Base-by-base conservation (phyloP, 78 protist genomes). In the Dictyostelium firmibasis region DNA sequence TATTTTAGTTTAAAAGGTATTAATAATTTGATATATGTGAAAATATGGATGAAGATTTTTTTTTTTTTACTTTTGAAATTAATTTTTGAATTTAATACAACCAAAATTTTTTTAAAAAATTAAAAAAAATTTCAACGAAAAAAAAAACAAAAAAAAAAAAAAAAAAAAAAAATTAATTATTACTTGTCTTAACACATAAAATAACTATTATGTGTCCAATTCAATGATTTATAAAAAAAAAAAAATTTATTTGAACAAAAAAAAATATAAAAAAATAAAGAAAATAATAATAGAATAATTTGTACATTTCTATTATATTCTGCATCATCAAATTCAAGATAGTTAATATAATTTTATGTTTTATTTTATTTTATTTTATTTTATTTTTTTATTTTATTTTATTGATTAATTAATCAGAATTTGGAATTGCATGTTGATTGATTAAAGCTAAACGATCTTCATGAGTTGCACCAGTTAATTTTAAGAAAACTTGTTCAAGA, bases 401-500 rank as follows among this genome's bases (percentile, higher is more conserved):
- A 57, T 38, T 4, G 43, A 4, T 38, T 4, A 38, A 38, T 4
- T 38, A 4, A 38, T 16, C 62, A 20, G 67, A 57, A 57, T 20
- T 57, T 16, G 67, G n/a, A 20, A 57, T 57, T 20, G 67, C 7
- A 10, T 67, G 75, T 67, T 67, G 38, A 11, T 67, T 67, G 27
- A 27, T 67, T 64, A 67, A 67, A 11, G 3, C 36, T 6, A 89
- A 8, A 38, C 87, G 43, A 43, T 41, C 83, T 20, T 36, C 75
- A 29, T 89, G 60, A 38, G 31, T 47, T 29, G 87, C 18, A 29
- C 81, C 84, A 5, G 94, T 81, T n/a, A 89, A 38, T 69, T 89
- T 89, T 29, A 89, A 41, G 74, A 89, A 89, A 3, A 89, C 77
- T 47, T 81, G 86, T 44, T 89, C 94, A 18, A 89, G 16, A 43